Base-by-base conservation (phyloP, 495 filamentous ascomycete genomes). In the Hypoxylon intermedium region DNA sequence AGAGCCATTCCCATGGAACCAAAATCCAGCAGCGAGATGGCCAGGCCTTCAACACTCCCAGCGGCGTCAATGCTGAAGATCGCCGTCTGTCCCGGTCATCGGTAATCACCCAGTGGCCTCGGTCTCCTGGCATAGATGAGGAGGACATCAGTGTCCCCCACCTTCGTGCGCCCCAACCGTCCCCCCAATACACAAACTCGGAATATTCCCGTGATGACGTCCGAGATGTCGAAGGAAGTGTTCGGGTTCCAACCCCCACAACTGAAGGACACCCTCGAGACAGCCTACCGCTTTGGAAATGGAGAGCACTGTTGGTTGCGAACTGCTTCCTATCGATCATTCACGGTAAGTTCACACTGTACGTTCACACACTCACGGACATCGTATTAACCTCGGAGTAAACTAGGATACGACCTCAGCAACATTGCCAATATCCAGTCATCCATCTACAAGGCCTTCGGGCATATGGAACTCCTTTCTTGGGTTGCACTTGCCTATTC, bases 401-500 rank as follows among this genome's bases (percentile, higher is more conserved):
- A 21, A 44, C 7, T 21, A 62, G 58, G 58, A 24, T 62, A 62
- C 45, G 58, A 62, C 34, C 44, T 56, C n/a, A 55, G 58, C 58
- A 62, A 62, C 45, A 37, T 55, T 24, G 58, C 51, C 19, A 62
- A 62, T 15, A 38, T 62, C 30, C 58, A 62, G 13, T 28, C 58
- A 2, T 31, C 51, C 11, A 45, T 68, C n/a, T 70, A 66, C 48
- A 47, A 49, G 12, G 58, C 60, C 24, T 59, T 65, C 12, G 57
- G 61, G 6, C 42, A 56, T 1, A 65, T 70, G 15, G 65, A 65
- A 15, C 37, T 63, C 9, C 57, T 70, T 11, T 40, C 60, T 9
- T 72, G 66, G 60, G 74, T 68, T 19, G 60, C 52, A 3, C 53
- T 70, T 15, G 36, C 42, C 15, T 86, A 86, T 56, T 66, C 77